Evolutionary conservation across 495 filamentous ascomycete species (phyloP).

Genomic region (Evernia prunastri): DNA sequence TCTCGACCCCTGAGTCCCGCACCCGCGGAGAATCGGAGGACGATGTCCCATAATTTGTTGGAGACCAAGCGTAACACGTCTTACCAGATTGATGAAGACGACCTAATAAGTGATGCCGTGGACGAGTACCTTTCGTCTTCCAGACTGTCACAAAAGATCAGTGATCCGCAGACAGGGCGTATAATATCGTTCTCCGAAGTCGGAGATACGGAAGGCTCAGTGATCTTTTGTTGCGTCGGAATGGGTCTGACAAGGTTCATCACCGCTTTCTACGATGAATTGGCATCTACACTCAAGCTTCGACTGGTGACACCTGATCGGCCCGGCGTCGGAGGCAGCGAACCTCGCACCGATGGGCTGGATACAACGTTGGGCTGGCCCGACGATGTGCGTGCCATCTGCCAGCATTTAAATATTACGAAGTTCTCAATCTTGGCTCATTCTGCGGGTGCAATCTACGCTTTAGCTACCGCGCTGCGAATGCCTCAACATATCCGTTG

Average conservation of each 20-base stretch:
- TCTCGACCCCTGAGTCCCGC: slow-evolving; percentile 35
- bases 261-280: slow-evolving; percentile 95
- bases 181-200: slow-evolving; percentile 96
- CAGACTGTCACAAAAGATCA: slow-evolving; percentile 77
- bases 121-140: slow-evolving; percentile 77
- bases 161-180: slow-evolving; percentile 76
- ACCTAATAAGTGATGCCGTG: slow-evolving; percentile 81
- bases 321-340: slow-evolving; percentile 90
- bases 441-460: slow-evolving; percentile 95
- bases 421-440: slow-evolving; percentile 98
- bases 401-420: slow-evolving; percentile 83
- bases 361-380: slow-evolving; percentile 91
- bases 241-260: slow-evolving; percentile 97
- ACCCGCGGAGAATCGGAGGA: slow-evolving; percentile 34
- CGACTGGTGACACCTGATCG: slow-evolving; percentile 90
- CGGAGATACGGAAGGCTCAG: slow-evolving; percentile 83
- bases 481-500: slow-evolving; percentile 96
- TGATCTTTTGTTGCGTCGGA: slow-evolving; percentile 92
- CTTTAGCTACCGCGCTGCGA: slow-evolving; percentile 87
- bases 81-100: slow-evolving; percentile 67
- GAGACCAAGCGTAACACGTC: slow-evolving; percentile 27
- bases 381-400: slow-evolving; percentile 94
- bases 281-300: slow-evolving; percentile 81
- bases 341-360: slow-evolving; percentile 68
- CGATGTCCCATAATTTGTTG: slow-evolving; percentile 32